A percentile compares a stretch with the other conserved stretches of the same genome.
Evolutionary conservation across 1,139 yeast genomes (phyloP).

Genomic region (Spathaspora sp.): DNA sequence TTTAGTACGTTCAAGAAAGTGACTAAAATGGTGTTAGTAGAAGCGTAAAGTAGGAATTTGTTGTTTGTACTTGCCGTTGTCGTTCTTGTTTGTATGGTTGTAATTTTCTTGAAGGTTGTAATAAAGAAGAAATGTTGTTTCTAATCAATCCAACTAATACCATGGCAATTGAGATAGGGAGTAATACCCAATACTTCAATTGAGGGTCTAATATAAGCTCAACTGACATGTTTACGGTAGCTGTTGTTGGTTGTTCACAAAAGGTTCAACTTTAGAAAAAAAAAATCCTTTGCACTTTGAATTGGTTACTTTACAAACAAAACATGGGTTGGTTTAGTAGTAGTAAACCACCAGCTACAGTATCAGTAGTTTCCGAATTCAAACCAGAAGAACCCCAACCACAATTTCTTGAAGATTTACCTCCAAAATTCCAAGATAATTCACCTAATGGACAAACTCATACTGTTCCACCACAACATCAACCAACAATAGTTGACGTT

Average conservation of each 20-base stretch:
- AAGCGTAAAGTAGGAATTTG: neutral
- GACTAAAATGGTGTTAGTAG: slow-evolving; percentile 21
- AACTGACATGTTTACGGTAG: slow-evolving; percentile 11
- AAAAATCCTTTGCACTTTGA: neutral
- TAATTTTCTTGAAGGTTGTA: slow-evolving; percentile 59
- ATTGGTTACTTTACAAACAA: neutral
- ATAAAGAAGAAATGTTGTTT: slow-evolving; percentile 61
- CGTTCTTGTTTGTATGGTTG: slow-evolving; percentile 53
- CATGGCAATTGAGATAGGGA: slow-evolving; percentile 91
- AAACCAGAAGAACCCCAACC: slow-evolving; percentile 17
- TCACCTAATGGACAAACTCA: slow-evolving; percentile 17
- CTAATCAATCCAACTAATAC: slow-evolving; percentile 83
- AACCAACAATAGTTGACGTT: slow-evolving; percentile 31
- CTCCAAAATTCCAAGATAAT: slow-evolving; percentile 48
- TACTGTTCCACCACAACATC: slow-evolving; percentile 9
- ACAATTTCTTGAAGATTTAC: slow-evolving; percentile 34
- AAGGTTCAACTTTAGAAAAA: neutral
- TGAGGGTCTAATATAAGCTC: slow-evolving; percentile 69
- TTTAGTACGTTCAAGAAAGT: slow-evolving; percentile 56
- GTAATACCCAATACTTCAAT: slow-evolving; percentile 83
- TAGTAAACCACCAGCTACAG: slow-evolving; percentile 22
- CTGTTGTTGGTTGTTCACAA: neutral
- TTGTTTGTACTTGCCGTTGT: slow-evolving; percentile 47
- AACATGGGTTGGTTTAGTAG: slow-evolving; percentile 33
- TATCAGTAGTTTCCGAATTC: slow-evolving; percentile 26